Conservation (phyloP, 202 grass and related monocot genomes). For the Bolboschoenoplectus hybrid region DNA sequence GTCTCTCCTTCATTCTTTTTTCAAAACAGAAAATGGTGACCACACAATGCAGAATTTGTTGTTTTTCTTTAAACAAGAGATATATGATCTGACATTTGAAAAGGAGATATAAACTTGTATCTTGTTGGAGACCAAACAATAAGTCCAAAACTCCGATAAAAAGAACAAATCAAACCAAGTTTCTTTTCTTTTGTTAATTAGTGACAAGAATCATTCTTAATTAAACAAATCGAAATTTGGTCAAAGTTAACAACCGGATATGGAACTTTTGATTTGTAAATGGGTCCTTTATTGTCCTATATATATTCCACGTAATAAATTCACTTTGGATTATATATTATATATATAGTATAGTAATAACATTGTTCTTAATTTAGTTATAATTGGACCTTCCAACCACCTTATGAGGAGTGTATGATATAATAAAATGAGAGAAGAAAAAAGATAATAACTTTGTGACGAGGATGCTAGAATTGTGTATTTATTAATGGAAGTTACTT, state of each 20-base stretch:
- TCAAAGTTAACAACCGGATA: slow-evolving; percentile 11
- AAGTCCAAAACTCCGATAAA: neutral
- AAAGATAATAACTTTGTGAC: neutral
- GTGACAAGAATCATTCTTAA: neutral
- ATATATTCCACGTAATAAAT: neutral
- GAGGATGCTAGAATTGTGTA: neutral
- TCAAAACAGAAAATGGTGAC: too few species aligned
- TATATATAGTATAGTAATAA: neutral
- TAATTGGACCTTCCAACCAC: neutral
- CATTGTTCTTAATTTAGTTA: neutral
- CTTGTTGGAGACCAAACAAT: neutral
- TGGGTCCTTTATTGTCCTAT: neutral
- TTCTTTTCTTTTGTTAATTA: neutral
- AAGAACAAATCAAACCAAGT: neutral
- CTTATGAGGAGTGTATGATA: neutral
- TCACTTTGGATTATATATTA: neutral
- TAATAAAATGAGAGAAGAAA: neutral
- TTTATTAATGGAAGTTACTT: neutral
- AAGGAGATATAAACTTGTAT: neutral
- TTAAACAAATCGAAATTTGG: neutral
- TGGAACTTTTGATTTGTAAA: neutral
- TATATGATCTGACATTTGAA: slow-evolving; percentile 16
- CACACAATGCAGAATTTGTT: neutral
- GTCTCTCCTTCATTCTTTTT: neutral
- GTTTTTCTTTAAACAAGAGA: neutral